Conservation (phyloP, 108 stramenopile species). For the Skeletonema tropicum region DNA sequence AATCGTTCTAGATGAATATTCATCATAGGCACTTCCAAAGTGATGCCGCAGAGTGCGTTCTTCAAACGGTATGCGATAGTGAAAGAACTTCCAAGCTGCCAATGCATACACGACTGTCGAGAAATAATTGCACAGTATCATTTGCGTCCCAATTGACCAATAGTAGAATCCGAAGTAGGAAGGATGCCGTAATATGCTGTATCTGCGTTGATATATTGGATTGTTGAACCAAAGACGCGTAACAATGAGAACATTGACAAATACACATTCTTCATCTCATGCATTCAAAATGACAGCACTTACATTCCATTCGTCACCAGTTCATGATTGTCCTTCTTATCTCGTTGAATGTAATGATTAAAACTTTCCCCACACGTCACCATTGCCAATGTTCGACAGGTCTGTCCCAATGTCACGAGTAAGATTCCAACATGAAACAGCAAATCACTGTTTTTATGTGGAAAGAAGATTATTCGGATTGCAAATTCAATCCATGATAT, state of each 20-base stretch:
- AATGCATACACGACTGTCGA: constrained; percentile 65
- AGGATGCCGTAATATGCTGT: constrained; percentile 91
- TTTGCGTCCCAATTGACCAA: constrained; percentile 92
- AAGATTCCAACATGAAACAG: constrained; percentile 59
- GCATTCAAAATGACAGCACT: constrained; percentile 18
- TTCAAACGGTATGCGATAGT: constrained; percentile 89
- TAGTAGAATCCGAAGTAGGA: constrained; percentile 97
- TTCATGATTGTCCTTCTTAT: constrained; percentile 82
- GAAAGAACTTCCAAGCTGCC: constrained; percentile 89
- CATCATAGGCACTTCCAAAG: constrained; percentile 85
- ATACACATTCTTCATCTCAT: background rate
- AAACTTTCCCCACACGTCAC: constrained; percentile 91
- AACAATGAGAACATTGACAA: constrained; percentile 3
- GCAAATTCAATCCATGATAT: constrained; percentile 86
- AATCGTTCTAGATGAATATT: constrained; percentile 66
- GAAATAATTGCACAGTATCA: constrained; percentile 84
- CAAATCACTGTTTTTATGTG: constrained; percentile 36
- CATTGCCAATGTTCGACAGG: constrained; percentile 90
- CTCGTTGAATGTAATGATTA: constrained; percentile 92
- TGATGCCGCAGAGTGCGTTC: constrained; percentile 72
- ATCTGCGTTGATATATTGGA: constrained; percentile 47
- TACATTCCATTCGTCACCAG: constrained; percentile 90
- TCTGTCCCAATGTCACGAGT: constrained; percentile 76
- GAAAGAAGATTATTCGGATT: constrained; percentile 68
- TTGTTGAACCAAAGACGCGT: background rate